Evolutionary conservation across 495 filamentous ascomycete genomes (phyloP), one percentile per base, ranked within the genome.

Genomic region (Viridothelium virens): DNA sequence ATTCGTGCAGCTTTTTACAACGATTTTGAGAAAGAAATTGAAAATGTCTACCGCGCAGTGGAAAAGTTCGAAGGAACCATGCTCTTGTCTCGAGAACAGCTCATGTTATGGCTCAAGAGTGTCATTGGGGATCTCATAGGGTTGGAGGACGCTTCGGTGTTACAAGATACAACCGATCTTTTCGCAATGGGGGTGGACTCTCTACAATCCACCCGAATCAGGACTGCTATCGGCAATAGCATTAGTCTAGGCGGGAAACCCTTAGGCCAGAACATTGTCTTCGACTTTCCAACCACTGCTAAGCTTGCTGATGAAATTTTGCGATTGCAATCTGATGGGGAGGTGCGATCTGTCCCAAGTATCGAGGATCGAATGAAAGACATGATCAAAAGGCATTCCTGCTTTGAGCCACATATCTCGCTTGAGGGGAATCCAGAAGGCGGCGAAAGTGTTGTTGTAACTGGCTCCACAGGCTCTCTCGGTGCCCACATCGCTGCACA

Each of bases 321-420:
- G 38, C 64, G 68, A 7, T 47, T 77, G 14, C 71, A 74, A 47
- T 50, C 12, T 18, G 71, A 67, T 39, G 73, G 74, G 9, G 62
- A 69, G 16, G 65, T 33, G n/a, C 64, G 61, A 6, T 34, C 70
- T 6, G 63, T 59, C n/a, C 64, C 70, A 33, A n/a, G 6, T 38
- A 71, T 75, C 18, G 74, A 76, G 53, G 68, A 72, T 0, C 18
- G 69, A 14, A 82, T 81, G 78, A 48, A 65, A 18, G 68, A 71
- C 25, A 66, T 82, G 6, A 76, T 79, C 39, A 56, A 70, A 6
- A 72, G 77, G 64, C 79, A 80, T 48, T 74, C 72, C 7, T 48
- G 61, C 5, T 79, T 78, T 38, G 65, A 68, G 4, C 36, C 46
- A 18, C 74, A 73, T 14, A 37, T 65, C 31, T 67, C 71, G 64